Percentiles rank a stretch among this genome's conserved stretches.
Evolutionary conservation across 148 eudicot species (phyloP).

Genomic region (Rhododendron mucronatum): DNA sequence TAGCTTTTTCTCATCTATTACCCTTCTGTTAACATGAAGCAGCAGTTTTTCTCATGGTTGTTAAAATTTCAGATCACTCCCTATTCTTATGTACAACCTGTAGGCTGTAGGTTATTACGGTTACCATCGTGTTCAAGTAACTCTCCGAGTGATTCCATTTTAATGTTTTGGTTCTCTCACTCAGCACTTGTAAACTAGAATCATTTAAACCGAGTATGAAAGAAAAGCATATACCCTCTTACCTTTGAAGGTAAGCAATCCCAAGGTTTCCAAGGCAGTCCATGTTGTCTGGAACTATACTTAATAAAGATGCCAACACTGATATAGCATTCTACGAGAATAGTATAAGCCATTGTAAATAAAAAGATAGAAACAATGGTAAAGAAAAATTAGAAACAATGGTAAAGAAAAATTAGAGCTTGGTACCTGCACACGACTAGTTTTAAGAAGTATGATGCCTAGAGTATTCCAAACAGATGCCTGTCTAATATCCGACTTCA

Average conservation of each 20-base stretch:
- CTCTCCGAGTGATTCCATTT: not conserved
- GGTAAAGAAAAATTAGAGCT: not conserved
- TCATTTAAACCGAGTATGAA: not conserved
- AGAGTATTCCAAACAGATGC: constrained; percentile 94
- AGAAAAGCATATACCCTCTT: constrained; percentile 11
- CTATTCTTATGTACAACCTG: not conserved
- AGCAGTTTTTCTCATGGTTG: not conserved
- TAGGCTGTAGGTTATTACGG: not conserved
- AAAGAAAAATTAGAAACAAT: not conserved
- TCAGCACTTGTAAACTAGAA: not conserved
- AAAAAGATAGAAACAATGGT: not conserved
- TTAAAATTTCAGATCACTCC: not conserved
- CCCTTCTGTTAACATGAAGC: not conserved
- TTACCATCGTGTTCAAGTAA: not conserved
- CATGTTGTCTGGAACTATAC: constrained; percentile 69
- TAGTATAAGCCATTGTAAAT: constrained; percentile 18
- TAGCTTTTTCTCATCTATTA: not conserved
- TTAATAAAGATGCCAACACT: constrained; percentile 65
- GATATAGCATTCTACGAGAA: constrained; percentile 77
- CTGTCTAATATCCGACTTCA: constrained; percentile 75
- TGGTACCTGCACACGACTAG: constrained; percentile 81
- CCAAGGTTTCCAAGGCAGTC: constrained; percentile 97
- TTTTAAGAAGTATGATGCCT: constrained; percentile 76
- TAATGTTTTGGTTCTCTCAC: not conserved
- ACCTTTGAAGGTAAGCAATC: constrained; percentile 92